These are phyloP conservation scores for Dendrobium huoshanense DNA, from an alignment of 106 monocot genomes.

Conservation along the genomic window DNA sequence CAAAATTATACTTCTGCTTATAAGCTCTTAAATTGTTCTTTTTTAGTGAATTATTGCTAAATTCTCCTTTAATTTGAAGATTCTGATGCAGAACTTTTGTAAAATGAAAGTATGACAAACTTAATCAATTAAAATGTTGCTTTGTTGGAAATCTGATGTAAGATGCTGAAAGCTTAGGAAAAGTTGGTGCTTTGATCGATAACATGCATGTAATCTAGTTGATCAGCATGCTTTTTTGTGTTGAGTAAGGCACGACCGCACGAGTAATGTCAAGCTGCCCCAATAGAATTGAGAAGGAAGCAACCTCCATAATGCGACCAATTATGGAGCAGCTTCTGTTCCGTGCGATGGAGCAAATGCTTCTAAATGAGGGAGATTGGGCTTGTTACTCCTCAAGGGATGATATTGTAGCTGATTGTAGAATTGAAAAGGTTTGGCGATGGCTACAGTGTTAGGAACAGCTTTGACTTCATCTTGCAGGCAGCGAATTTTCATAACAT, in stretches of 20 bases:
- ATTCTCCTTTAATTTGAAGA: background rate
- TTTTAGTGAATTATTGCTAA: background rate
- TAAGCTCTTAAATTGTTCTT: background rate
- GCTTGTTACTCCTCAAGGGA: too few relatives aligned
- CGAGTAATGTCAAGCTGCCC: too few relatives aligned
- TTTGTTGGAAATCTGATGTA: background rate
- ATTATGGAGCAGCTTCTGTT: too few relatives aligned
- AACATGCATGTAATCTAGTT: background rate
- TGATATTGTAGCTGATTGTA: too few relatives aligned
- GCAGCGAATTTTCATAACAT: background rate
- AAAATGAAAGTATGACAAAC: background rate
- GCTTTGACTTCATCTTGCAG: background rate
- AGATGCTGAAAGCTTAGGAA: background rate
- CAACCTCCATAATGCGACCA: too few relatives aligned
- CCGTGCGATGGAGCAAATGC: too few relatives aligned
- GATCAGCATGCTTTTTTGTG: background rate
- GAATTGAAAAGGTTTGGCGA: too few relatives aligned
- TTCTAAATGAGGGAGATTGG: too few relatives aligned
- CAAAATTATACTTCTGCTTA: background rate
- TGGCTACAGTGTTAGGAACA: background rate
- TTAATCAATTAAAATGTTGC: background rate
- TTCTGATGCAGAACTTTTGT: background rate
- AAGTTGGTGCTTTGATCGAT: background rate
- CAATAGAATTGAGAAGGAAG: background rate
- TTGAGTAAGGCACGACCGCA: too few relatives aligned